These are phyloP conservation scores for Rosa hybrid DNA, from an alignment of 331 rosid species.

Conservation along the genomic window DNA sequence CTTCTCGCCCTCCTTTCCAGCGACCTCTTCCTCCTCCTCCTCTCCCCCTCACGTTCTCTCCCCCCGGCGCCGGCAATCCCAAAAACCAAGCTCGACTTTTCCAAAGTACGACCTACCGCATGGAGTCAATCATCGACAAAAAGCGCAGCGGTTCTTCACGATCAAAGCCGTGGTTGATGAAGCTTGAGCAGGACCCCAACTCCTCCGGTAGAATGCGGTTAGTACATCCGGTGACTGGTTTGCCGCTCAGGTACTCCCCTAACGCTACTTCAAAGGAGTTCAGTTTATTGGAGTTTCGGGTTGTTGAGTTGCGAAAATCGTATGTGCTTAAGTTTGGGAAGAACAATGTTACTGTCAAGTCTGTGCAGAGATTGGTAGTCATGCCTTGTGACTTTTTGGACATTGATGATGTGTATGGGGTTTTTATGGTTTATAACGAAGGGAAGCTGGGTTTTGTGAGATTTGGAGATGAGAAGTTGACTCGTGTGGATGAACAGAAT, in stretches of 20 bases:
- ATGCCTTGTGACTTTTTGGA: slow-evolving; percentile 34
- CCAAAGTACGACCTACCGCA: slow-evolving; percentile 31
- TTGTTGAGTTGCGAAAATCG: slow-evolving; percentile 39
- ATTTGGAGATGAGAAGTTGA: slow-evolving; percentile 41
- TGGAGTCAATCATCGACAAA: slow-evolving; percentile 21
- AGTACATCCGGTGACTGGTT: slow-evolving; percentile 42
- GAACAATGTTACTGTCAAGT: background rate
- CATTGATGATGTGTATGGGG: slow-evolving; percentile 11
- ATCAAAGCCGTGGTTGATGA: slow-evolving; percentile 34
- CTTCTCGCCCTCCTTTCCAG: slow-evolving; percentile 28
- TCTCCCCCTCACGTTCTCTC: slow-evolving; percentile 40
- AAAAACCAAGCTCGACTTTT: background rate
- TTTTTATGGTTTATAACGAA: slow-evolving; percentile 29
- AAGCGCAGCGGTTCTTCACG: background rate
- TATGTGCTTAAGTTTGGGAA: background rate
- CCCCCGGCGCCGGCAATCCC: background rate
- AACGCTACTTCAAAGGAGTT: background rate
- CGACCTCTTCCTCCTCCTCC: slow-evolving; percentile 29
- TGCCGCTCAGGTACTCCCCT: slow-evolving; percentile 8
- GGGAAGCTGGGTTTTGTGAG: slow-evolving; percentile 44
- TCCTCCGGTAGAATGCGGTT: slow-evolving; percentile 13
- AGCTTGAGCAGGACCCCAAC: slow-evolving; percentile 23
- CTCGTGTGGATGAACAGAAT: slow-evolving; percentile 34
- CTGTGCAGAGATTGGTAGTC: slow-evolving; percentile 34
- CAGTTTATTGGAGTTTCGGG: slow-evolving; percentile 33